Evolutionary conservation across 345 rosid genomes (phyloP), one percentile per base, ranked within the genome.

Genomic region (Euclidium syriacum): DNA sequence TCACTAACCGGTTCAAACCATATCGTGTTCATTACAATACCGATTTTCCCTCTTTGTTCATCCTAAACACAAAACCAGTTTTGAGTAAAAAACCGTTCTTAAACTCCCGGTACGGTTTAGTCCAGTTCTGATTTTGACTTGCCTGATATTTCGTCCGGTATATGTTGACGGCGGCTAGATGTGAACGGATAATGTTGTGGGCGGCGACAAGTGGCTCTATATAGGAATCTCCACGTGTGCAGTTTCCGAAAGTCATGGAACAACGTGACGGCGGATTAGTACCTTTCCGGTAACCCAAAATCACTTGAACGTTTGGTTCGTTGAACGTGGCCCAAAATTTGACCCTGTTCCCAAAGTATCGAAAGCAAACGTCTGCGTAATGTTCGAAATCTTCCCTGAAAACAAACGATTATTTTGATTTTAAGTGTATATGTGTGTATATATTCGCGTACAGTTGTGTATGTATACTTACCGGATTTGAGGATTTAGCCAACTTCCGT

Each of bases 401-500:
- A 10, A 29, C 49, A 65, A 8, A n/a, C 15, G 40, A 5, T 5
- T 14, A 2, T 7, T 9, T 8, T 8, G 0, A 0, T 0, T 7
- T 26, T 58, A 1, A 42, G 27, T 40, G 4, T 17, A 20, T 36
- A 6, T 27, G 14, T 29, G 14, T 16, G 35, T n/a, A n/a, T 49
- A 50, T 19, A 11, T 48, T 38, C 10, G 4, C n/a, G n/a, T 20
- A 51, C 11, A 24, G 2, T 23, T 29, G 5, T 52, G 15, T 44
- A 0, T 33, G 15, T 32, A 3, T 58, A 22, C 74, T 68, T 67
- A 84, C 91, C 75, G 83, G 48, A 77, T 55, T 71, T 74, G 66
- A 2, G 80, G 80, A 49, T 80, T 83, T 47, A 85, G 78, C 97
- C 94, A 87, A 29, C 77, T 75, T 73, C 85, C 73, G 33, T 87